Evolutionary conservation across 2,329 filamentous ascomycete genomes (phyloP).

Genomic region (Cercospora sesami): DNA sequence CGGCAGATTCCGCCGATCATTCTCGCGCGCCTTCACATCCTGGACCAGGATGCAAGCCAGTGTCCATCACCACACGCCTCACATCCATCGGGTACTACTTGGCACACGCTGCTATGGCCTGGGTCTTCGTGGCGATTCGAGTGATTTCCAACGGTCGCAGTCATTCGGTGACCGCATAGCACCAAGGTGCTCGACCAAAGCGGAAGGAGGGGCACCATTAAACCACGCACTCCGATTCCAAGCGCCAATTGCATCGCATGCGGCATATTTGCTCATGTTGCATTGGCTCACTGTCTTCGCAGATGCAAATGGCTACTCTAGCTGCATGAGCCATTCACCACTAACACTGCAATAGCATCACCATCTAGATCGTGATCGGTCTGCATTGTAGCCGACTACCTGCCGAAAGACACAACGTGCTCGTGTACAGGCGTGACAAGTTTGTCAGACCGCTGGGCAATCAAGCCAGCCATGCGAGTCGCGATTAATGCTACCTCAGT

Average conservation of each 20-base stretch:
- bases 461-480: neutral
- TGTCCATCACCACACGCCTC: slow-evolving; percentile 12
- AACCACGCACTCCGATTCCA: neutral
- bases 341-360: neutral
- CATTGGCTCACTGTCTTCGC: neutral
- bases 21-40: slow-evolving; percentile 9
- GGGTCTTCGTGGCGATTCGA: neutral
- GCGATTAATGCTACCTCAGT: neutral
- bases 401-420: neutral
- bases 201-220: slow-evolving; percentile 8
- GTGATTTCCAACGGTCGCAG: neutral
- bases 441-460: slow-evolving; percentile 5
- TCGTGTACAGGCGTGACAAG: neutral
- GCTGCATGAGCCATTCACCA: neutral
- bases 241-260: neutral
- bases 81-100: neutral
- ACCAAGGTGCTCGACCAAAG: neutral
- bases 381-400: neutral
- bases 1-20: slow-evolving; percentile 19
- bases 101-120: neutral
- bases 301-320: neutral
- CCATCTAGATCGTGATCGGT: neutral
- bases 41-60: slow-evolving; percentile 20
- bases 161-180: neutral
- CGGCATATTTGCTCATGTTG: neutral